Percentiles rank a stretch among this genome's conserved stretches.
Evolutionary conservation across 371 early-diverging fungal genomes (phyloP).

Genomic region (Lichtheimia ornata): DNA sequence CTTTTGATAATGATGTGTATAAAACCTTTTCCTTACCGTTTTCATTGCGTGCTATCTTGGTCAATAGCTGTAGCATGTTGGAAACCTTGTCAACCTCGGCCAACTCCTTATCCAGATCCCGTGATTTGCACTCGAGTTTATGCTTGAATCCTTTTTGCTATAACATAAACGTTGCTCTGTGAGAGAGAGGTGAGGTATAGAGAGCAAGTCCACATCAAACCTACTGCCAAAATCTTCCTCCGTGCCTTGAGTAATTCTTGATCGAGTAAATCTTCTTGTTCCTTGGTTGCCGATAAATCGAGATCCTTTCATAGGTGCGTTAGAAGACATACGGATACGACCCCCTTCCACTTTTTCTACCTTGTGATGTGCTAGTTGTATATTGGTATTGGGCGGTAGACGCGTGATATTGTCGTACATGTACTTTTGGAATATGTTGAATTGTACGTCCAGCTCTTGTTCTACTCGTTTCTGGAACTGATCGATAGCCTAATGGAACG

Average conservation of each 20-base stretch:
- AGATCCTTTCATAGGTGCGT: conserved; percentile 9
- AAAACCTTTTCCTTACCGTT: not conserved
- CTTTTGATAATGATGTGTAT: not conserved
- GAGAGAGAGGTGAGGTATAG: not conserved
- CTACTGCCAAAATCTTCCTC: conserved; percentile 6
- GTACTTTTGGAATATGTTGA: conserved; percentile 19
- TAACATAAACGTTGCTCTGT: not conserved
- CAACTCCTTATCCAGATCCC: conserved; percentile 4
- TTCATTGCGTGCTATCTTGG: not conserved
- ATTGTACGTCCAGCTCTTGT: conserved; percentile 13
- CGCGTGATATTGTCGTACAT: conserved; percentile 16
- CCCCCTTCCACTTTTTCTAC: not conserved
- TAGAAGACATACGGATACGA: not conserved
- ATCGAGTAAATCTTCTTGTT: conserved; percentile 18
- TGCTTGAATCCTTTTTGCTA: conserved; percentile 17
- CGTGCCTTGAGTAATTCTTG: conserved; percentile 10
- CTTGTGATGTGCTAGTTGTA: conserved; percentile 18
- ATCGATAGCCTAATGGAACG: conserved; percentile 3
- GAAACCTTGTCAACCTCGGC: not conserved
- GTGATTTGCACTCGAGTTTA: conserved; percentile 4
- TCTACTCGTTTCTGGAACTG: conserved; percentile 15
- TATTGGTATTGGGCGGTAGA: not conserved
- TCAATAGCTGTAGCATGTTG: not conserved
- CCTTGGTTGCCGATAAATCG: conserved; percentile 10
- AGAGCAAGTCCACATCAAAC: not conserved